Percentiles rank a stretch among this genome's conserved stretches.
phyloP scores from a whole-genome alignment of 2,329 filamentous ascomycete genomes.

The Pseudogymnoascus sp. region DNA sequence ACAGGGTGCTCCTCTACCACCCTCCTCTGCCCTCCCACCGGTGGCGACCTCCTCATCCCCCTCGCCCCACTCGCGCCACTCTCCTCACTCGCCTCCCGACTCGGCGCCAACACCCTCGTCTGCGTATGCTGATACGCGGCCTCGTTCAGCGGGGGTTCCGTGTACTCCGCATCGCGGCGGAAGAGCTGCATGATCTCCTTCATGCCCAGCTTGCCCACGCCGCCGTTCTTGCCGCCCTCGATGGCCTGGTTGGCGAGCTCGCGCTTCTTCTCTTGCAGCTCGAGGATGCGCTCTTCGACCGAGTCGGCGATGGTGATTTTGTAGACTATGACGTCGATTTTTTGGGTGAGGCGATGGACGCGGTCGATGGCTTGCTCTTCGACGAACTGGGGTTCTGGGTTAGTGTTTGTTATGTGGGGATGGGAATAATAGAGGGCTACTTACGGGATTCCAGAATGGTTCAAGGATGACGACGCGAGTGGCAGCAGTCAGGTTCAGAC shows the following conservation, averaged over 20 bases:
- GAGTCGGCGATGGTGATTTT: conserved; percentile 80
- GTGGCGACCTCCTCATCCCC: neutral
- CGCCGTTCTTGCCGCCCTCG: conserved; percentile 67
- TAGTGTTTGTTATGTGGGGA: neutral
- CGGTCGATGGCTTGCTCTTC: conserved; percentile 98
- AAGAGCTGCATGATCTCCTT: conserved; percentile 92
- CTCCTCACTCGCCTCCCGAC: neutral
- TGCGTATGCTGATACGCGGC: neutral
- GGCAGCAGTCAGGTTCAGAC: conserved; percentile 89
- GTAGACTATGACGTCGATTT: conserved; percentile 88
- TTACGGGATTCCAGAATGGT: conserved; percentile 86
- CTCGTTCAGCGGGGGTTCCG: neutral
- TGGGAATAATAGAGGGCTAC: conserved; percentile 36
- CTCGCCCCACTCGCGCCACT: neutral
- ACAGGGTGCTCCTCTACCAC: neutral
- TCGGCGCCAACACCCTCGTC: neutral
- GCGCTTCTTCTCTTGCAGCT: conserved; percentile 87
- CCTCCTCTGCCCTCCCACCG: neutral
- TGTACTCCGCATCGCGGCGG: conserved; percentile 16
- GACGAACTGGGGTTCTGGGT: conserved; percentile 52
- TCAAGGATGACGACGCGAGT: conserved; percentile 91
- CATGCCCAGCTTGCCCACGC: conserved; percentile 75
- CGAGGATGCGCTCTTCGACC: conserved; percentile 91
- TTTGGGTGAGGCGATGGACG: conserved; percentile 96
- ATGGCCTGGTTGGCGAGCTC: conserved; percentile 87